Conservation (phyloP, 83 land plant genomes). For the Isoetes engelmannii region DNA sequence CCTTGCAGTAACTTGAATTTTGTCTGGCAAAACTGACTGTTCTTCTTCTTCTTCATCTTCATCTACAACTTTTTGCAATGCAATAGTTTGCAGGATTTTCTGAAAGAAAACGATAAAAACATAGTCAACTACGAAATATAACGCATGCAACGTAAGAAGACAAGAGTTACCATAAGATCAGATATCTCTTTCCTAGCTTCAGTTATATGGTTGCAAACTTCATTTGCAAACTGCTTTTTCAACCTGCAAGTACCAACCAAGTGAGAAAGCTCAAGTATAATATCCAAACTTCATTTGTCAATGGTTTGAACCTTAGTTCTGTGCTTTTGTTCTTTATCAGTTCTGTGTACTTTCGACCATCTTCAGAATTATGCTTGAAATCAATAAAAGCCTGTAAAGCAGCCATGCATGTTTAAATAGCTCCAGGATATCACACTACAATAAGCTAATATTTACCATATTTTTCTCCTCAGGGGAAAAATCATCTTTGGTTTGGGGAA, state of each 20-base stretch:
- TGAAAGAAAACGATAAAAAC: not conserved
- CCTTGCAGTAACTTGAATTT: not conserved
- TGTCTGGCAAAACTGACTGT: not conserved
- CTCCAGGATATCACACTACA: not conserved
- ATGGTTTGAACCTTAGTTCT: constrained; percentile 19
- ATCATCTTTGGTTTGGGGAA: not conserved
- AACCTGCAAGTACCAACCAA: not conserved
- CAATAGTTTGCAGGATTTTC: not conserved
- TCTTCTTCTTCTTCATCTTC: not conserved
- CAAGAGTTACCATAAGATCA: constrained; percentile 13
- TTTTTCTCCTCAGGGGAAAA: not conserved
- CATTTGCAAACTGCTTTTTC: constrained; percentile 21
- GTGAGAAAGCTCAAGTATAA: not conserved
- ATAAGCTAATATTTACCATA: not conserved
- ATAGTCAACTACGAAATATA: not conserved
- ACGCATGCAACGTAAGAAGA: too few species aligned
- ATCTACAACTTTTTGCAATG: not conserved
- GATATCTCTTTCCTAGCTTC: constrained; percentile 14
- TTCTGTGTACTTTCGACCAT: constrained; percentile 15
- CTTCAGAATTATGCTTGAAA: constrained; percentile 18
- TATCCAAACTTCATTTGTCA: not conserved
- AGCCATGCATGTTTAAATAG: not conserved
- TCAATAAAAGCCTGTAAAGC: constrained; percentile 28
- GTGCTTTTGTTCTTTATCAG: constrained; percentile 13
- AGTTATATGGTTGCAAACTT: constrained; percentile 12